phyloP scores from a whole-genome alignment of 768 basidiomycete species.

The Serendipita indica region DNA sequence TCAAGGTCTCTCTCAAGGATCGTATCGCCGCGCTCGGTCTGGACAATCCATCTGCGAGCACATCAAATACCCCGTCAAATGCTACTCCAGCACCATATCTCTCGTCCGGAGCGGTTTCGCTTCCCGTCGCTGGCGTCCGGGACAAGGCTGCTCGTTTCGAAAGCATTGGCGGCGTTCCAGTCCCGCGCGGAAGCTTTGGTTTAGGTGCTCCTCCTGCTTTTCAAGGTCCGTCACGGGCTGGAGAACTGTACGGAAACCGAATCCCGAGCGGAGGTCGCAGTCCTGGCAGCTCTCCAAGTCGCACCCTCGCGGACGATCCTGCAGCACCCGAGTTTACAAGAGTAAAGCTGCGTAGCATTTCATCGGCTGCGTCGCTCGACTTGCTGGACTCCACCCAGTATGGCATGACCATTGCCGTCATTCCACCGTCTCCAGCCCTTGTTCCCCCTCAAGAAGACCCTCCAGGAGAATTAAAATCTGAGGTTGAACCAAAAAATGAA shows the following conservation, averaged over 20 bases:
- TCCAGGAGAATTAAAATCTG: no score
- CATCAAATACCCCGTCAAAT: background rate
- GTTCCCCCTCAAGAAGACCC: background rate
- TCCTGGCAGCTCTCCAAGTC: background rate
- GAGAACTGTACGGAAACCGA: conserved; percentile 16
- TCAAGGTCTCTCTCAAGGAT: conserved; percentile 6
- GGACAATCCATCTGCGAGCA: background rate
- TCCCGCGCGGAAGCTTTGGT: conserved; percentile 14
- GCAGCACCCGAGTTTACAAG: conserved; percentile 3
- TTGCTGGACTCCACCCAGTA: background rate
- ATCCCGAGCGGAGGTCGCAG: conserved; percentile 11
- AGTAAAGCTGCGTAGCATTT: background rate
- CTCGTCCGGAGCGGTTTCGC: background rate
- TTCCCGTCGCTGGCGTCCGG: conserved; percentile 5
- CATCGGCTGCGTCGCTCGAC: background rate
- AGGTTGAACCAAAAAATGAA: no score
- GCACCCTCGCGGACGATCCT: background rate
- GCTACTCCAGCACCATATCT: background rate
- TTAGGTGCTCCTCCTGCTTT: conserved; percentile 13
- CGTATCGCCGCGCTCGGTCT: background rate
- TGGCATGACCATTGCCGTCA: background rate
- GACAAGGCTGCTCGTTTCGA: conserved; percentile 8
- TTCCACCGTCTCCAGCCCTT: background rate
- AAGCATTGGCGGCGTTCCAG: conserved; percentile 13
- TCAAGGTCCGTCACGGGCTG: conserved; percentile 8